Evolutionary conservation across 331 rosid species (phyloP).

Genomic region (Telfairia occidentalis): DNA sequence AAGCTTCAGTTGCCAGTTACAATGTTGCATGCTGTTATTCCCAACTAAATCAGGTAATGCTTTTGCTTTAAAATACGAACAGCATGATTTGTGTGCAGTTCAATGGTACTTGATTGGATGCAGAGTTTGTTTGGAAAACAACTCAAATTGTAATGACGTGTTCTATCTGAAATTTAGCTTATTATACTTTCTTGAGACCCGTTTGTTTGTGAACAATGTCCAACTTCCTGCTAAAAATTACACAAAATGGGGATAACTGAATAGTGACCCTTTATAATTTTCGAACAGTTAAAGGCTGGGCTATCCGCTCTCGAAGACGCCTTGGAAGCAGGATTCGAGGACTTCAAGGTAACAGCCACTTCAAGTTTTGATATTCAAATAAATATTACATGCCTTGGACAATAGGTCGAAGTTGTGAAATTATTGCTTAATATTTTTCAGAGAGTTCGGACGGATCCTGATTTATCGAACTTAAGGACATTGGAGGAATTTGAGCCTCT

Average conservation of each 20-base stretch:
- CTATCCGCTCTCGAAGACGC: slow-evolving; percentile 96
- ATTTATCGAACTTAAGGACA: slow-evolving; percentile 54
- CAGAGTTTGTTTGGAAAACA: not conserved
- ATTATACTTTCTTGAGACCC: not conserved
- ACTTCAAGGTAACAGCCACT: slow-evolving; percentile 59
- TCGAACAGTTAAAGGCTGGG: slow-evolving; percentile 64
- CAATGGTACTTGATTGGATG: not conserved
- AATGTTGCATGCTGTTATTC: slow-evolving; percentile 95
- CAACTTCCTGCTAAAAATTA: not conserved
- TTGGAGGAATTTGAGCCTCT: slow-evolving; percentile 55
- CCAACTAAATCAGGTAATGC: slow-evolving; percentile 74
- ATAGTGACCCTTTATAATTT: not conserved
- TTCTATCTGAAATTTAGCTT: not conserved
- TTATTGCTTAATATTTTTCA: slow-evolving; percentile 26
- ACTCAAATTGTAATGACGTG: not conserved
- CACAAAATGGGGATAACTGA: not conserved
- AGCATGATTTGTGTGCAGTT: not conserved
- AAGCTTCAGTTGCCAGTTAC: slow-evolving; percentile 81
- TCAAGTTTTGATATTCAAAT: not conserved
- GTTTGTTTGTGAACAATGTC: not conserved
- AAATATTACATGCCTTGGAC: not conserved
- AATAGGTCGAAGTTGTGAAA: slow-evolving; percentile 5
- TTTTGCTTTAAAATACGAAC: not conserved
- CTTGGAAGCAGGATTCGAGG: slow-evolving; percentile 73
- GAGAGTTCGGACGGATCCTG: slow-evolving; percentile 95